These are phyloP conservation scores for Trichoderma sp. DNA, from an alignment of 2,329 filamentous ascomycete species.

Conservation along the genomic window DNA sequence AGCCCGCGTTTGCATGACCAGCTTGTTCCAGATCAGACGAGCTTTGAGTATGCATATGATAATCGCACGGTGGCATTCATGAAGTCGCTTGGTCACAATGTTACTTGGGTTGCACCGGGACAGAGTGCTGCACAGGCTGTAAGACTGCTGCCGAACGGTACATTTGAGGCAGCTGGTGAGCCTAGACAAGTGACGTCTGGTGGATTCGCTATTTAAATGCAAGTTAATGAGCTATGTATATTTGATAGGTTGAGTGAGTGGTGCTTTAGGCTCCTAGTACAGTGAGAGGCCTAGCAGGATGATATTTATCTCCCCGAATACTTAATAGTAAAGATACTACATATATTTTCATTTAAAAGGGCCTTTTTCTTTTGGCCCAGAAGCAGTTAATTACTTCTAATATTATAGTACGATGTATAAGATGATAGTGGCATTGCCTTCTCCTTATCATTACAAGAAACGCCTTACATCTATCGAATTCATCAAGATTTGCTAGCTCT, in stretches of 20 bases:
- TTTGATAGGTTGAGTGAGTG: background rate
- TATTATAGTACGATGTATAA: background rate
- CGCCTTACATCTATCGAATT: background rate
- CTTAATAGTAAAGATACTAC: background rate
- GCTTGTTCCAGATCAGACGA: conserved; percentile 65
- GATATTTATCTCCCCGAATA: background rate
- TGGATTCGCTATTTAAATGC: conserved; percentile 52
- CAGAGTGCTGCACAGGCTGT: conserved; percentile 72
- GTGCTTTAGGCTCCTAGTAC: background rate
- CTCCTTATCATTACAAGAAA: background rate
- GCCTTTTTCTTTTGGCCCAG: background rate
- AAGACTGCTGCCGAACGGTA: conserved; percentile 58
- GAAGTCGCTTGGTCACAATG: conserved; percentile 66
- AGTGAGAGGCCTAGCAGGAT: background rate
- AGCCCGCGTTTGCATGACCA: conserved; percentile 77
- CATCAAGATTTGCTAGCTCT: background rate
- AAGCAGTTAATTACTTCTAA: background rate
- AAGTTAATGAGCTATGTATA: background rate
- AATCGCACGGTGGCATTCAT: conserved; percentile 67
- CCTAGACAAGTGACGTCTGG: conserved; percentile 75
- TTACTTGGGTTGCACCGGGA: conserved; percentile 66
- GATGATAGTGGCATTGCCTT: background rate
- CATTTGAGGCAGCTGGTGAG: conserved; percentile 79
- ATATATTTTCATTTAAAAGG: background rate
- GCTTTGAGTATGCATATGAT: conserved; percentile 72